phyloP scores from a whole-genome alignment of 176 grass and related monocot species.

The Oryza officinalis region DNA sequence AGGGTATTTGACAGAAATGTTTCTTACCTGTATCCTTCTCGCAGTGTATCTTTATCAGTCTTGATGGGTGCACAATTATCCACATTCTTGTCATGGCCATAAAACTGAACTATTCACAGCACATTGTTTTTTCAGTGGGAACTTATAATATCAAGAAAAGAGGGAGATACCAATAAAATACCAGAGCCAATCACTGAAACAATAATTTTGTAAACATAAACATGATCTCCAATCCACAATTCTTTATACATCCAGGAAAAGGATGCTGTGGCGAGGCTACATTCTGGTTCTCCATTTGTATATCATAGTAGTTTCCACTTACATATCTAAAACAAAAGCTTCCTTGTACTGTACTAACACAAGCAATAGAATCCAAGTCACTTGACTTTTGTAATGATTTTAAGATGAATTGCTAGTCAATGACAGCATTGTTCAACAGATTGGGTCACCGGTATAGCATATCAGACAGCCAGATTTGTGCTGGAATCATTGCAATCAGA shows the following conservation, averaged over 20 bases:
- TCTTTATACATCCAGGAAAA: constrained; percentile 17
- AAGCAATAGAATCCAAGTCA: not conserved
- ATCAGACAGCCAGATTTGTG: too few species aligned
- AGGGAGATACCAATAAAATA: not conserved
- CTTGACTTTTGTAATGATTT: not conserved
- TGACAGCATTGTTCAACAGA: too few species aligned
- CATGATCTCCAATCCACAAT: constrained; percentile 19
- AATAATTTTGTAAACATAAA: constrained; percentile 15
- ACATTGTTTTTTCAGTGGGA: constrained; percentile 5
- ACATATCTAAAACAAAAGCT: not conserved
- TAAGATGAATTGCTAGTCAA: not conserved
- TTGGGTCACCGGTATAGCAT: too few species aligned
- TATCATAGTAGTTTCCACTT: not conserved
- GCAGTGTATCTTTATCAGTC: constrained; percentile 84
- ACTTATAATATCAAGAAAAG: not conserved
- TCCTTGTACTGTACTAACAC: not conserved
- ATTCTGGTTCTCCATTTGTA: constrained; percentile 18
- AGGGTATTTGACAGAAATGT: not conserved
- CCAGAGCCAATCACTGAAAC: not conserved
- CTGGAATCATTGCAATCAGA: too few species aligned
- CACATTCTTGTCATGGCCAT: constrained; percentile 53
- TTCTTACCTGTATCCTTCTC: constrained; percentile 85
- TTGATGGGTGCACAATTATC: constrained; percentile 54
- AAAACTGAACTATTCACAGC: constrained; percentile 74
- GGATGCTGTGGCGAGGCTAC: not conserved